Evolutionary conservation across 306 rosid species (phyloP).

Genomic region (Medicago ruthenica): DNA sequence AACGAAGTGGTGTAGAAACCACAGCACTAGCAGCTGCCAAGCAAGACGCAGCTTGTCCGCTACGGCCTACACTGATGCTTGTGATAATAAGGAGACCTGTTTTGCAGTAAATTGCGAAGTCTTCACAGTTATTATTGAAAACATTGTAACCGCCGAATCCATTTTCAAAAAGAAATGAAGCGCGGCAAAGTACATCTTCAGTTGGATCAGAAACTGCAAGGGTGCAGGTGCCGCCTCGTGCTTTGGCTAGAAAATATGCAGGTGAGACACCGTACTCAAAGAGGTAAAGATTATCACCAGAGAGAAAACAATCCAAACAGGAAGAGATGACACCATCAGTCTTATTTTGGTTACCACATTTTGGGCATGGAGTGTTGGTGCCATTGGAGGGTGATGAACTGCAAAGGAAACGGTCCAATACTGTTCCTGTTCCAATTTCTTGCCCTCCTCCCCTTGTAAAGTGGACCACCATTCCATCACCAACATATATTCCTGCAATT

Average conservation of each 20-base stretch:
- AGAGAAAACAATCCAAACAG: conserved; percentile 84
- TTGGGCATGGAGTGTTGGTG: conserved; percentile 66
- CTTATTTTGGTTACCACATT: conserved; percentile 61
- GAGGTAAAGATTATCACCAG: conserved; percentile 66
- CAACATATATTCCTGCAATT: conserved; percentile 70
- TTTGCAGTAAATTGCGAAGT: conserved; percentile 90
- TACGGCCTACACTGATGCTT: conserved; percentile 66
- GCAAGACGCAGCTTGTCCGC: conserved; percentile 73
- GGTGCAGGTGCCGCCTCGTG: conserved; percentile 94
- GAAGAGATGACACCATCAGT: conserved; percentile 75
- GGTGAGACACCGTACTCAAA: conserved; percentile 70
- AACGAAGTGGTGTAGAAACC: conserved; percentile 64
- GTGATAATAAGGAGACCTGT: conserved; percentile 76
- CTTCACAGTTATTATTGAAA: conserved; percentile 84
- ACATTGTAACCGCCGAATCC: conserved; percentile 72
- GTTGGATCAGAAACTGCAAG: conserved; percentile 62
- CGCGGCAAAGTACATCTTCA: conserved; percentile 66
- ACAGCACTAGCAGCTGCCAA: conserved; percentile 62
- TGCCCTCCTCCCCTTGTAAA: conserved; percentile 86
- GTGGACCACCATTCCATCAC: conserved; percentile 78
- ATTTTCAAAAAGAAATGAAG: conserved; percentile 73
- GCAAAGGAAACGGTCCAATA: conserved; percentile 59
- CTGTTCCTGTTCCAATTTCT: conserved; percentile 74
- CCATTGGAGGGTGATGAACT: conserved; percentile 64
- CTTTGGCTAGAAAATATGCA: conserved; percentile 65